Evolutionary conservation across 176 grass and related monocot genomes (phyloP), one percentile per base, ranked within the genome.

Genomic region (Carex myosuroides): DNA sequence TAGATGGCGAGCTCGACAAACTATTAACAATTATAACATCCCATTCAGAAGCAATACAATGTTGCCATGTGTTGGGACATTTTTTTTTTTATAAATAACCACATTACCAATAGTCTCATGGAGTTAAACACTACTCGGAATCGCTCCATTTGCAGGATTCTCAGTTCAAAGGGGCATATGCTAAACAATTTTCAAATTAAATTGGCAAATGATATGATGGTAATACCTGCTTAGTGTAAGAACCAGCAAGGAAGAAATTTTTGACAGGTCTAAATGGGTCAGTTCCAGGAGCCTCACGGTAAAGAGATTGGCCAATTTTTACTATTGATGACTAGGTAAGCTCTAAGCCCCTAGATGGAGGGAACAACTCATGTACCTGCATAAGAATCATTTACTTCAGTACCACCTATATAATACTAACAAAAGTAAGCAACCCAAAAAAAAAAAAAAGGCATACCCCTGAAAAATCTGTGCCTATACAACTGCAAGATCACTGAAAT

Each of bases 161-260:
- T 20, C 4, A 33, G 12, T 80, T 80, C n/a, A 65, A 2, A 79
- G 70, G 11, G 69, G 41, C 50, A 68, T 66, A 66, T 54, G 41
- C 35, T 67, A 8, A n/a, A 69, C 72, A 26, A 26, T 26, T 26
- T 26, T 26, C 26, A 26, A 60, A 26, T 39, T 59, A 16, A 9
- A 79, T 80, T 9, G 52, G 8, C 3, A 52, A 85, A 14, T 46
- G 60, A 72, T 62, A 66, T 3, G 41, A 24, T 59, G 42, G 22
- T 24, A 13, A 57, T 85, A 98, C 95, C 92, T 98, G 95, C 85
- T 98, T 98, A 29, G 95, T 98, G 83, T 98, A 98, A 33, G 95
- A 98, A 70, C 92, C 95, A 83, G 95, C 90, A 64, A 95, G 89
- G 81, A 98, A 98, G 80, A 98, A 98, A 83, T 98, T 98, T 83